These are phyloP conservation scores for Geranium incanum DNA, from an alignment of 441 rosid genomes.

Conservation along the genomic window DNA sequence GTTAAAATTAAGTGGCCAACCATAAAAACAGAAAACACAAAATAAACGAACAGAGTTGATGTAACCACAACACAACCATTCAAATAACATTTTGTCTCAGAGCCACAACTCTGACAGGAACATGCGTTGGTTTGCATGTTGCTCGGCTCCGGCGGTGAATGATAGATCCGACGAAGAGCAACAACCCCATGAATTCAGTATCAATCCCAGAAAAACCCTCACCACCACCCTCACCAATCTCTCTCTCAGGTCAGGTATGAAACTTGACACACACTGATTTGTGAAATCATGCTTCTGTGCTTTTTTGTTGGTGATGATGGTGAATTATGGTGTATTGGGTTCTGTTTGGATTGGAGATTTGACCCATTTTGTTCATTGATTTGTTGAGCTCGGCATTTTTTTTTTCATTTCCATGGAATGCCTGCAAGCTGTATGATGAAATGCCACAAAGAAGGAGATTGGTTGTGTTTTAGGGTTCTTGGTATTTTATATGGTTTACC, in stretches of 20 bases:
- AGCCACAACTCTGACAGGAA: not conserved
- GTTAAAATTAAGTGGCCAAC: too few species aligned
- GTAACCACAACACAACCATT: too few species aligned
- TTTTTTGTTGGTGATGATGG: not conserved
- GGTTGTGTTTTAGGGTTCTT: not conserved
- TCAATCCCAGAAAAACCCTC: not conserved
- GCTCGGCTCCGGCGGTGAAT: not conserved
- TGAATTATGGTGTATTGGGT: not conserved
- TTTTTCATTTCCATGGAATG: not conserved
- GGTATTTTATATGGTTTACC: not conserved
- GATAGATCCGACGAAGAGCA: not conserved
- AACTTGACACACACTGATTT: too few species aligned
- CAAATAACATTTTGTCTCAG: too few species aligned
- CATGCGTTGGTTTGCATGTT: slow-evolving; percentile 3
- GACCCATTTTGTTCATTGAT: not conserved
- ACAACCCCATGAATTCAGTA: not conserved
- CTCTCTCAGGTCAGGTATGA: not conserved
- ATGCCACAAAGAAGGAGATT: not conserved
- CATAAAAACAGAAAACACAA: too few species aligned
- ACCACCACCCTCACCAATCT: not conserved
- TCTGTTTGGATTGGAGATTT: not conserved
- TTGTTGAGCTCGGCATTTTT: not conserved
- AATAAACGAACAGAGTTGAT: too few species aligned
- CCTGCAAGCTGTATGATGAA: not conserved
- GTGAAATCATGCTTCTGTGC: too few species aligned